phyloP scores from a whole-genome alignment of 2,329 filamentous ascomycete genomes.

The Onygenales sp. region DNA sequence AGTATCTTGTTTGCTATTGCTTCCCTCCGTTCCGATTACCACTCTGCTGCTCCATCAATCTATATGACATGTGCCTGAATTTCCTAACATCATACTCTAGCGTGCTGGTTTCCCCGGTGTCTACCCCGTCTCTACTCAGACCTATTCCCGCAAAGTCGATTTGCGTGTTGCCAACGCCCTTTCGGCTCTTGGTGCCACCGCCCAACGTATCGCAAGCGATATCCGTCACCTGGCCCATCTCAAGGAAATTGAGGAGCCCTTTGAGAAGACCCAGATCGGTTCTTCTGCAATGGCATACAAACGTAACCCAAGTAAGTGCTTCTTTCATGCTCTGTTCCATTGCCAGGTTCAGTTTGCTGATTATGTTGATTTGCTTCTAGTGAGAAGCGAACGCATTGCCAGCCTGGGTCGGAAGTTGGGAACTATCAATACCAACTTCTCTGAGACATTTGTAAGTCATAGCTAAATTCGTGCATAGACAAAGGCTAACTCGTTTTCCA shows the following conservation, averaged over 20 bases:
- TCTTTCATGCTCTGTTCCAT: background rate
- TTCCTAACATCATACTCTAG: no score
- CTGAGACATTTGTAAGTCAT: conserved; percentile 49
- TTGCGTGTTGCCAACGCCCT: conserved; percentile 72
- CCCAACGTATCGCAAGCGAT: conserved; percentile 61
- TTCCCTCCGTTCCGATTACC: no score
- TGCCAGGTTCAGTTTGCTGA: background rate
- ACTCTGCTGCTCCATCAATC: no score
- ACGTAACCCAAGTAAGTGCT: conserved; percentile 41
- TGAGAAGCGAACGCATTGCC: conserved; percentile 48
- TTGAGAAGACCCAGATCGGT: conserved; percentile 70
- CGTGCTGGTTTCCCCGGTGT: conserved; percentile 50
- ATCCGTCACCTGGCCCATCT: conserved; percentile 63
- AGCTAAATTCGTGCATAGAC: no score
- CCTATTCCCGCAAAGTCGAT: conserved; percentile 75
- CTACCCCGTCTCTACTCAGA: conserved; percentile 61
- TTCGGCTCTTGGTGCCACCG: conserved; percentile 67
- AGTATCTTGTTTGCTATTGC: no score
- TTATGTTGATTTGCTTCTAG: background rate
- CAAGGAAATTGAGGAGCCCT: conserved; percentile 82
- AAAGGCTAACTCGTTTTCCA: no score
- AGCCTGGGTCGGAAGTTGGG: conserved; percentile 47
- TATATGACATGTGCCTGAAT: no score
- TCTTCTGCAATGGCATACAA: conserved; percentile 60
- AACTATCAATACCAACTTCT: conserved; percentile 46